Base-by-base conservation (phyloP, 106 monocot genomes). In the Ottelia alismoides region DNA sequence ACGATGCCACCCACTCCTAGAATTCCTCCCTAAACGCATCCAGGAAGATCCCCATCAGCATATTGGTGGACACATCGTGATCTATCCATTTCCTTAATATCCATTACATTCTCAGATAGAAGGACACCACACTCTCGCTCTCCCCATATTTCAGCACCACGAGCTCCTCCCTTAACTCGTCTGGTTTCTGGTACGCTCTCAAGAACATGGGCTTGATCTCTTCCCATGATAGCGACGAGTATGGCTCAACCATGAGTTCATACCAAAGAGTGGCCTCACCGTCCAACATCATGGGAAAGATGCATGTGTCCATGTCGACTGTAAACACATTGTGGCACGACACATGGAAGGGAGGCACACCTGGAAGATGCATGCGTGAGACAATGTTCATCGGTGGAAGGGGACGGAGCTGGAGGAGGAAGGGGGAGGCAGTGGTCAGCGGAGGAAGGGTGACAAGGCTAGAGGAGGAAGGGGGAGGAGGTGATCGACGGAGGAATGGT, bases 61-160 rank as follows among this genome's bases (percentile, higher is more conserved):
- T 27, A 45, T 56, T 60, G 10, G 78, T 85, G 19, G 84, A 64
- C 22, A 89, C 51, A 6, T 79, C 81, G 62, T 85, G 76, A 14
- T 71, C 85, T 25, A 85, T 81, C 85, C 84, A 96, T 51, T 71
- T 61, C 63, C 61, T 78, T 48, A 94, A 53, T 2, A 85, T 25
- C 70, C 70, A 70, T 48, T 70, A 47, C 44, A 70, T 17, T 16
- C 70, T 35, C 28, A 70, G 35, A 53, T 54, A 54, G 61, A 31
- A 70, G 5, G 61, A 23, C 29, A 27, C 48, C 46, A 70, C 70
- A 11, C 44, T 28, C 48, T 70, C 70, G 14, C 32, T 12, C 28
- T 53, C 54, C 27, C 20, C 25, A 23, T 70, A 62, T 24, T 50
- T 55, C 19, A 70, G 45, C 23, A 25, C 19, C 70, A 70, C 47